Base-by-base conservation (phyloP, 2,329 filamentous ascomycete genomes). In the Cylindrodendrum hubeiense region DNA sequence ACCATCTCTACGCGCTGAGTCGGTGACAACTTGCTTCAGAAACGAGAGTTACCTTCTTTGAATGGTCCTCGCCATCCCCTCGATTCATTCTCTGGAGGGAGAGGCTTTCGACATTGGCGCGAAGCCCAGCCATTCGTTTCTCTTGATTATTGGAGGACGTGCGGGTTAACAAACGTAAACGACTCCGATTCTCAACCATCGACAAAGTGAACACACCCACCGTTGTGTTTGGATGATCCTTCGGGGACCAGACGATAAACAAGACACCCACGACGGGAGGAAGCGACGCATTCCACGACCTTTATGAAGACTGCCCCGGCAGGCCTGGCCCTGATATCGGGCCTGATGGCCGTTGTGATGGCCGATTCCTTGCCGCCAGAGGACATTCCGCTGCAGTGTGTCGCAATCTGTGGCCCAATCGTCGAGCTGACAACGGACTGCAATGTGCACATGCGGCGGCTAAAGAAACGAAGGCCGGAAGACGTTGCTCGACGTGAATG, bases 321-420 rank as follows among this genome's bases (percentile, higher is more conserved):
- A 26, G 64, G 70, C 33, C 55, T 76, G 63, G 72, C 73, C 62
- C 64, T 78, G 57, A 56, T 77, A 41, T 74, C 73, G 33, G 73
- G 75, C 69, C 71, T 79, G 59, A 70, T 71, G 37, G 66, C 72
- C n/a, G 49, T 76, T 52, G 72, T 71, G 39, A 56, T 67, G 9
- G 75, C 76, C 26, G 76, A 79, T 34, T 74, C 74, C 30, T 71
- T 83, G 37, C 75, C 74, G 19, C 71, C 77, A 13, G 71, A 79
- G 22, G 77, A 80, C 26, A 78, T 83, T 17, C 81, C 81, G 33
- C 62, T 81, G 22, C 72, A 75, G 56, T 83, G 81, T 63, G 79
- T 79, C 37, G 78, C 77, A 41, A 82, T 83, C 55, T 83, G 81
- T 72, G 80, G 80, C 5, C 81, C 81, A 55, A 78, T 83, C 52